A percentile compares a stretch with the other conserved stretches of the same genome.
Evolutionary conservation across 768 basidiomycete species (phyloP).

Genomic region (Harrya chromipes): DNA sequence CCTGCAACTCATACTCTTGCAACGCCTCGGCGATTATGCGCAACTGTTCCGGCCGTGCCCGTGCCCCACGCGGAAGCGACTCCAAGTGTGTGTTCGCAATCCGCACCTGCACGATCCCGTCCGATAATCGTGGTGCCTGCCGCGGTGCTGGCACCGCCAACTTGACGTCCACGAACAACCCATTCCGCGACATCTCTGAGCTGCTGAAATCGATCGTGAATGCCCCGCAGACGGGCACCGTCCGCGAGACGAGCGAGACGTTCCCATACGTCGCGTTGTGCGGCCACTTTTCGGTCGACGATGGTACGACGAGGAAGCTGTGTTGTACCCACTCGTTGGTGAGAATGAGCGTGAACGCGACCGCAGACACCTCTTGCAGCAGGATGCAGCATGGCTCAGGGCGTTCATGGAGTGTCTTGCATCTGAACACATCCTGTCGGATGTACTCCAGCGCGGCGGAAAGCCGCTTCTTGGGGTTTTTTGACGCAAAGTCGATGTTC

Average conservation of each 20-base stretch:
- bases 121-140: constrained; percentile 30
- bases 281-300: constrained; percentile 54
- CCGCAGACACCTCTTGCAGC: constrained; percentile 60
- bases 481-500: constrained; percentile 59
- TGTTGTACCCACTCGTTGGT: constrained; percentile 59
- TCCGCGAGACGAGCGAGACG: constrained; percentile 64
- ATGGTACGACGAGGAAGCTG: constrained; percentile 58
- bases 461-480: constrained; percentile 42
- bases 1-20: constrained; percentile 43
- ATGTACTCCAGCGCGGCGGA: constrained; percentile 50
- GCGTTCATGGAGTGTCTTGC: constrained; percentile 38
- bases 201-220: constrained; percentile 51
- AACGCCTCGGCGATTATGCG: constrained; percentile 49
- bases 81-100: constrained; percentile 77
- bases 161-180: constrained; percentile 55
- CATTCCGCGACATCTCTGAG: constrained; percentile 52
- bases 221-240: constrained; percentile 46
- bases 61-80: constrained; percentile 48
- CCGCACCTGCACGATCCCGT: constrained; percentile 47
- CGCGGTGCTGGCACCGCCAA: constrained; percentile 37
- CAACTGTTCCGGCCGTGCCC: constrained; percentile 49
- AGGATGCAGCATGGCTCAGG: constrained; percentile 62
- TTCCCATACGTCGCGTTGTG: constrained; percentile 52
- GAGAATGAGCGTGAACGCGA: constrained; percentile 47
- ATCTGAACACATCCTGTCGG: constrained; percentile 48